Conservation (phyloP, 768 basidiomycete genomes). For the Leccinellum luteum region DNA sequence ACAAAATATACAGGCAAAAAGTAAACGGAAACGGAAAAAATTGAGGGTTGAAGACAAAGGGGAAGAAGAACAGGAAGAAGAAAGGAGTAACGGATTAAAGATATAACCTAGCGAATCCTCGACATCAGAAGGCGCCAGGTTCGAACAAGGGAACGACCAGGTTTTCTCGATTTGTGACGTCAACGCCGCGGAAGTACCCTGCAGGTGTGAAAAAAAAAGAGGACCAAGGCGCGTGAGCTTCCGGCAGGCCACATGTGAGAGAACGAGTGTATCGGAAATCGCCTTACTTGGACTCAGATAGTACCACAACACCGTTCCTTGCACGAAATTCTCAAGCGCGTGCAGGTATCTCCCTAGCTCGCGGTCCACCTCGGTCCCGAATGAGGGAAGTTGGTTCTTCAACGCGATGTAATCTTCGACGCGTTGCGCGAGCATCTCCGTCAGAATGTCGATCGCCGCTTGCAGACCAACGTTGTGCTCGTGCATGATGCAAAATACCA, state of each 20-base stretch:
- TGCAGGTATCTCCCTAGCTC: slow-evolving; percentile 33
- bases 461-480: slow-evolving; percentile 34
- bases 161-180: slow-evolving; percentile 30
- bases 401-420: slow-evolving; percentile 33
- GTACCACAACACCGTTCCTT: slow-evolving; percentile 40
- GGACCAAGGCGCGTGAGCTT: neutral
- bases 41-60: neutral
- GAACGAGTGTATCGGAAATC: neutral
- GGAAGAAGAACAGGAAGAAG: neutral
- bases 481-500: slow-evolving; percentile 40
- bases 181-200: slow-evolving; percentile 34
- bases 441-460: slow-evolving; percentile 35
- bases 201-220: neutral
- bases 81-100: neutral
- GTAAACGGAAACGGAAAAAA: neutral
- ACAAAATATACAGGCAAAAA: slow-evolving; percentile 19
- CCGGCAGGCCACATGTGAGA: neutral
- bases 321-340: slow-evolving; percentile 38
- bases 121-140: slow-evolving; percentile 22
- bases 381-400: slow-evolving; percentile 35
- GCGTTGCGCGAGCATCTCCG: slow-evolving; percentile 36
- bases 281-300: slow-evolving; percentile 38
- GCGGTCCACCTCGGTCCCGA: slow-evolving; percentile 33
- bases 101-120: neutral
- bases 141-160: slow-evolving; percentile 31